These are phyloP conservation scores for Ganoderma sp. DNA, from an alignment of 1,284 basidiomycete genomes.

Conservation along the genomic window DNA sequence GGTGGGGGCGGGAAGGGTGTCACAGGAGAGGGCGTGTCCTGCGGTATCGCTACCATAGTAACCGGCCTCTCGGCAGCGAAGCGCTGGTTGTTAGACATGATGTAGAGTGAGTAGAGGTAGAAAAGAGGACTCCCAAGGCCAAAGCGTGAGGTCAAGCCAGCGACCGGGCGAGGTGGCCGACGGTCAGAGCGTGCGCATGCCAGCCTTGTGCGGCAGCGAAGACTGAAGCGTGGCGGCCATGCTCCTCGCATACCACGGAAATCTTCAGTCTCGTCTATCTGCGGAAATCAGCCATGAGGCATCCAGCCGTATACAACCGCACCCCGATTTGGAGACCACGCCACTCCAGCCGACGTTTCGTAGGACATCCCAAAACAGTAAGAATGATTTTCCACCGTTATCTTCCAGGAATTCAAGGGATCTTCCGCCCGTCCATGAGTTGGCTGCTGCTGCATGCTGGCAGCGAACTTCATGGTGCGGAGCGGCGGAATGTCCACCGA, in stretches of 20 bases:
- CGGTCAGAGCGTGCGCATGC: not conserved
- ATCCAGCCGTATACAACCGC: not conserved
- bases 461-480: no score
- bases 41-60: slow-evolving; percentile 2
- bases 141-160: not conserved
- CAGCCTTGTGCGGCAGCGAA: not conserved
- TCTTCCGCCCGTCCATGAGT: not conserved
- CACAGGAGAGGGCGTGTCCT: not conserved
- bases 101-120: not conserved
- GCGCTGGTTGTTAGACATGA: not conserved
- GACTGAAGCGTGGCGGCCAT: not conserved
- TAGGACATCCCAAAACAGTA: not conserved
- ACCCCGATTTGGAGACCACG: not conserved
- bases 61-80: not conserved
- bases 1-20: not conserved
- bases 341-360: not conserved
- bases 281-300: not conserved
- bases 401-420: not conserved
- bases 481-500: no score
- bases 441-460: no score
- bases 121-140: not conserved
- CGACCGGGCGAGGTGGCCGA: not conserved
- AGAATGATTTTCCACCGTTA: not conserved
- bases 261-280: slow-evolving; percentile 1
- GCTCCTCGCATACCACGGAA: not conserved